phyloP scores from a whole-genome alignment of 192 early-diverging fungal species.

The Backusella circina region DNA sequence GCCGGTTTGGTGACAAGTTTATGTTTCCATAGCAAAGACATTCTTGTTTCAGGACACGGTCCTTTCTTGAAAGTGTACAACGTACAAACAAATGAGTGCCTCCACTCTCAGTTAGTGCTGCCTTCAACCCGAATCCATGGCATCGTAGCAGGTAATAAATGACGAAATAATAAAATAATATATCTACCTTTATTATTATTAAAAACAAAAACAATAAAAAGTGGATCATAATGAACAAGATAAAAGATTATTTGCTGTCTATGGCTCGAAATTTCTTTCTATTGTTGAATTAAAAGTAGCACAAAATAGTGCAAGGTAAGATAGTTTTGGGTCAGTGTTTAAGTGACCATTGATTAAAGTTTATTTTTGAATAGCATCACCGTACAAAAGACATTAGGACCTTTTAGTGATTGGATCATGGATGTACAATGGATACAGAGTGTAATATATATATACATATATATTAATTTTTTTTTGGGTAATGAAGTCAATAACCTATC shows the following conservation, averaged over 20 bases:
- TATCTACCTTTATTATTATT: background rate
- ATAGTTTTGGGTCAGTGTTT: background rate
- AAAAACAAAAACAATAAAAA: background rate
- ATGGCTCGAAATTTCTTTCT: slow-evolving; percentile 48
- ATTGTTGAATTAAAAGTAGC: background rate
- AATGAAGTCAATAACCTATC: background rate
- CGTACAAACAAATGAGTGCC: slow-evolving; percentile 37
- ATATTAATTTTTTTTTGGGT: no score
- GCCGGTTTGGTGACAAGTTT: slow-evolving; percentile 46
- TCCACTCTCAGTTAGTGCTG: slow-evolving; percentile 35
- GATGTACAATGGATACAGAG: slow-evolving; percentile 66
- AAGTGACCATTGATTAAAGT: background rate
- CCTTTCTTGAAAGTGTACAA: slow-evolving; percentile 51
- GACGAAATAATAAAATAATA: background rate
- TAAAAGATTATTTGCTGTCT: slow-evolving; percentile 30
- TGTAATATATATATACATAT: background rate
- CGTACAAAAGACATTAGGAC: slow-evolving; percentile 29
- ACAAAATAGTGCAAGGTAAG: background rate
- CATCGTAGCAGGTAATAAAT: slow-evolving; percentile 45
- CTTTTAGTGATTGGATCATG: slow-evolving; percentile 74
- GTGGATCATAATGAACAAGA: background rate
- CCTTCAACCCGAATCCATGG: slow-evolving; percentile 45
- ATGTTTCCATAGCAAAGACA: slow-evolving; percentile 41
- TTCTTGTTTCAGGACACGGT: slow-evolving; percentile 51
- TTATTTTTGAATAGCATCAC: slow-evolving; percentile 16